Evolutionary conservation across 768 basidiomycete species (phyloP).

Genomic region (Harrya chromipes): DNA sequence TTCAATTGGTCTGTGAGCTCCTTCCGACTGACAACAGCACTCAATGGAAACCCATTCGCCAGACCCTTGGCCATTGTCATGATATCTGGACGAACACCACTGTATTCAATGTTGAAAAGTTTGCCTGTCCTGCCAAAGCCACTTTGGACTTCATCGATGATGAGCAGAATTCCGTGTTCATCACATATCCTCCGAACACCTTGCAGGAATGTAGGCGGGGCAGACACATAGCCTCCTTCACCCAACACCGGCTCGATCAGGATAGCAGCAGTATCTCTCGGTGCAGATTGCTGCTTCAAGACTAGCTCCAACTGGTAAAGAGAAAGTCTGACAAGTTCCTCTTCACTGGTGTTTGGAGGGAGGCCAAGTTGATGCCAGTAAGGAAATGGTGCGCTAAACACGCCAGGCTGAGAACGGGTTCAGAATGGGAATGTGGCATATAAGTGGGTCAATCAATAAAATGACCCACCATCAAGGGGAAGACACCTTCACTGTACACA

Average conservation of each 20-base stretch:
- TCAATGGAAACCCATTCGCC: constrained; percentile 92
- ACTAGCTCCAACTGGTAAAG: constrained; percentile 82
- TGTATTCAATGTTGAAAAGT: constrained; percentile 79
- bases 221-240: constrained; percentile 94
- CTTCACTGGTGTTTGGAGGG: constrained; percentile 49
- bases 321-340: constrained; percentile 57
- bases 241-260: constrained; percentile 91
- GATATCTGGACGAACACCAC: constrained; percentile 84
- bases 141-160: constrained; percentile 85
- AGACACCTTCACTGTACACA: constrained; percentile 74
- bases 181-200: constrained; percentile 86
- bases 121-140: constrained; percentile 89
- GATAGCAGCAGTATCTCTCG: constrained; percentile 89
- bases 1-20: constrained; percentile 76
- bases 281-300: constrained; percentile 74
- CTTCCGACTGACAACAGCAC: constrained; percentile 76
- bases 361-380: constrained; percentile 87
- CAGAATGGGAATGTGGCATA: not conserved
- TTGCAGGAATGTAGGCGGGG: constrained; percentile 73
- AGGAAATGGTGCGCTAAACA: constrained; percentile 79
- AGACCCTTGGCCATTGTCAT: constrained; percentile 82
- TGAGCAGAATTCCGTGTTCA: constrained; percentile 78
- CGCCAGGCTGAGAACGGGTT: constrained; percentile 60
- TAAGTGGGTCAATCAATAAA: not conserved
- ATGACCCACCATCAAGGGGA: constrained; percentile 74